Percentiles rank a stretch among this genome's conserved stretches.
phyloP scores from a whole-genome alignment of 805 yeast genomes.

The Pichia kluyveri region DNA sequence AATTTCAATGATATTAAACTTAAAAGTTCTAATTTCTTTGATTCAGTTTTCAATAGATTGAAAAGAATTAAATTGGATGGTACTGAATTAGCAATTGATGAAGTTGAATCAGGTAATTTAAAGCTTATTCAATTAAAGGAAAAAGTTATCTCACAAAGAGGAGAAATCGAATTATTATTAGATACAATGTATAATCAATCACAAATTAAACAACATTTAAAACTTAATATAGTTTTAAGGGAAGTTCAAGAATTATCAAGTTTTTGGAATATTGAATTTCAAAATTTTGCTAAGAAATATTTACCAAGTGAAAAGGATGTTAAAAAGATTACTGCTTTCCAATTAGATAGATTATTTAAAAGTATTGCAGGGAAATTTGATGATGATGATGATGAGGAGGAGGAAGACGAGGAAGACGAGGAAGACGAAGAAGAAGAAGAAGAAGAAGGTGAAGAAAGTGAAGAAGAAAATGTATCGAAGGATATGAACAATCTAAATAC shows the following conservation, averaged over 20 bases:
- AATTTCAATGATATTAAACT: conserved; percentile 43
- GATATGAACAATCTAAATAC: background rate
- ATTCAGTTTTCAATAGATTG: conserved; percentile 60
- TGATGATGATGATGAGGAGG: conserved; percentile 7
- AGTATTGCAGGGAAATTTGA: conserved; percentile 24
- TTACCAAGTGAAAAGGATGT: conserved; percentile 92
- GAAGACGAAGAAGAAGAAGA: conserved; percentile 6
- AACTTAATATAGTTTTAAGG: conserved; percentile 60
- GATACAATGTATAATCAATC: conserved; percentile 46
- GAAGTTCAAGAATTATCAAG: conserved; percentile 75
- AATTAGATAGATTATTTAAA: conserved; percentile 63
- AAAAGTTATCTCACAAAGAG: conserved; percentile 43
- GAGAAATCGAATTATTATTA: conserved; percentile 34
- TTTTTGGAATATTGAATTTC: conserved; percentile 78
- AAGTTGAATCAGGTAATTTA: conserved; percentile 57
- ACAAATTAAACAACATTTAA: conserved; percentile 55
- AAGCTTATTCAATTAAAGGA: conserved; percentile 50
- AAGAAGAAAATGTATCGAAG: conserved; percentile 12
- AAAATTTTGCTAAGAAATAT: conserved; percentile 66
- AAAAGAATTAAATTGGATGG: conserved; percentile 71
- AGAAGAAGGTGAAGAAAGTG: conserved; percentile 5
- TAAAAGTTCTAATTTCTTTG: conserved; percentile 55
- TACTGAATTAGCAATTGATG: conserved; percentile 48
- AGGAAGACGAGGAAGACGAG: conserved; percentile 2
- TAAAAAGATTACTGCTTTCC: conserved; percentile 81